Percentiles rank a stretch among this genome's conserved stretches.
phyloP scores from a whole-genome alignment of 176 grass and related monocot genomes.

The Alloteropsis semialata region DNA sequence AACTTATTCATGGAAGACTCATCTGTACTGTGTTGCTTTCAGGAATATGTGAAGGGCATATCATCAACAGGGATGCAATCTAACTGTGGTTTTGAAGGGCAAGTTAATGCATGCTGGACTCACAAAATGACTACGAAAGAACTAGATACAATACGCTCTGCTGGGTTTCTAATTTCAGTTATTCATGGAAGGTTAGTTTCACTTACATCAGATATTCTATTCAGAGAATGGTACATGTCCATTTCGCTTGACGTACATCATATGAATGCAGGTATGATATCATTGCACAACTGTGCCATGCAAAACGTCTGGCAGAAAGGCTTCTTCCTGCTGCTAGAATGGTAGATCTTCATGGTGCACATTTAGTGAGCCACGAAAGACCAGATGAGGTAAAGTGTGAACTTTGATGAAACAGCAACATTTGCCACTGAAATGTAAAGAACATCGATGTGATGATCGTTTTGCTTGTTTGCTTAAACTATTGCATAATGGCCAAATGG shows the following conservation, averaged over 20 bases:
- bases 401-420: not conserved
- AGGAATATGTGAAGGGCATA: conserved; percentile 94
- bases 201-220: not conserved
- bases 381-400: conserved; percentile 69
- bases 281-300: conserved; percentile 81
- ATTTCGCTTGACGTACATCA: conserved; percentile 2
- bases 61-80: conserved; percentile 96
- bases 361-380: conserved; percentile 98
- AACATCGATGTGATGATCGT: not conserved
- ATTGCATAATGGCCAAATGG: not conserved
- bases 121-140: conserved; percentile 78
- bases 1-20: not conserved
- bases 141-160: conserved; percentile 59
- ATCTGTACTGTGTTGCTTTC: not conserved
- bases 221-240: not conserved
- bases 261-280: conserved; percentile 60
- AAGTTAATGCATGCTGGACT: conserved; percentile 94
- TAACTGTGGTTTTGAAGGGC: conserved; percentile 87
- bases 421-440: not conserved
- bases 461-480: not conserved
- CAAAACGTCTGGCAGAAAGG: conserved; percentile 68
- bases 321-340: conserved; percentile 85
- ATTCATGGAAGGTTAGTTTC: conserved; percentile 90
- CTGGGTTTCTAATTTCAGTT: conserved; percentile 82
- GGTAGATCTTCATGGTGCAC: conserved; percentile 91